Evolutionary conservation across 352 stramenopile genomes (phyloP).

Genomic region (Phytophthora fragariae): DNA sequence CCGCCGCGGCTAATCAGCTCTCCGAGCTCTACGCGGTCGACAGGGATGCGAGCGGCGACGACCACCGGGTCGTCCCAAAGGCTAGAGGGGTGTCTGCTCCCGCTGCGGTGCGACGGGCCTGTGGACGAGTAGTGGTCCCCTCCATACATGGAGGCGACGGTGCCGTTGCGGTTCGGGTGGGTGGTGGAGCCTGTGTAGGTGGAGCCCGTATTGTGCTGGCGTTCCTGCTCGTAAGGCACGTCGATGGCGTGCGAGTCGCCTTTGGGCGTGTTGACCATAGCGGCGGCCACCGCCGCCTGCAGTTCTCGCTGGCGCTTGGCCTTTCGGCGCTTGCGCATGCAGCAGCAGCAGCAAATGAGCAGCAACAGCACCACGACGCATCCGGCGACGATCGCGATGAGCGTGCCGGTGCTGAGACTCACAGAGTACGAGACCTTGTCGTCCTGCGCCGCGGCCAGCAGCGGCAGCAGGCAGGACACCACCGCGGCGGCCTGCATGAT

Average conservation of each 20-base stretch:
- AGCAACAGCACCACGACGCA: conserved; percentile 29
- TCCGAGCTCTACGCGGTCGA: conserved; percentile 48
- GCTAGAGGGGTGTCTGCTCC: conserved; percentile 22
- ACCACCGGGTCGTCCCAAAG: conserved; percentile 51
- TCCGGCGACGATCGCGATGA: conserved; percentile 32
- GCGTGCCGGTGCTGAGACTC: conserved; percentile 34
- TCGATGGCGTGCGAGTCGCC: conserved; percentile 28
- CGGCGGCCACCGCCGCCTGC: conserved; percentile 27
- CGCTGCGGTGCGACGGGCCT: conserved; percentile 9
- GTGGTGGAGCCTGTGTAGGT: conserved; percentile 34
- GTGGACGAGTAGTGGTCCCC: conserved; percentile 20
- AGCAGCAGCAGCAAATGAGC: conserved; percentile 38
- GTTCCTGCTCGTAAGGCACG: conserved; percentile 26
- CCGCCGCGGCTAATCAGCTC: conserved; percentile 43
- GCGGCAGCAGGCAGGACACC: conserved; percentile 17
- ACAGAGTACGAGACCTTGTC: conserved; percentile 34
- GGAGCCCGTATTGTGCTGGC: conserved; percentile 31
- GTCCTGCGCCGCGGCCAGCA: conserved; percentile 20
- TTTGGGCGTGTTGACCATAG: conserved; percentile 31
- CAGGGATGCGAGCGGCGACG: conserved; percentile 44
- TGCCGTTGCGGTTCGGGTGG: conserved; percentile 22
- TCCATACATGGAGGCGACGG: conserved; percentile 9
- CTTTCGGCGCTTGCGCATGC: conserved; percentile 30
- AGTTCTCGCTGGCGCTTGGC: conserved; percentile 26
- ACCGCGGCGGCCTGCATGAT: conserved; percentile 22